phyloP scores from a whole-genome alignment of 805 yeast genomes.

The Lipomyces spencermartinsiae region DNA sequence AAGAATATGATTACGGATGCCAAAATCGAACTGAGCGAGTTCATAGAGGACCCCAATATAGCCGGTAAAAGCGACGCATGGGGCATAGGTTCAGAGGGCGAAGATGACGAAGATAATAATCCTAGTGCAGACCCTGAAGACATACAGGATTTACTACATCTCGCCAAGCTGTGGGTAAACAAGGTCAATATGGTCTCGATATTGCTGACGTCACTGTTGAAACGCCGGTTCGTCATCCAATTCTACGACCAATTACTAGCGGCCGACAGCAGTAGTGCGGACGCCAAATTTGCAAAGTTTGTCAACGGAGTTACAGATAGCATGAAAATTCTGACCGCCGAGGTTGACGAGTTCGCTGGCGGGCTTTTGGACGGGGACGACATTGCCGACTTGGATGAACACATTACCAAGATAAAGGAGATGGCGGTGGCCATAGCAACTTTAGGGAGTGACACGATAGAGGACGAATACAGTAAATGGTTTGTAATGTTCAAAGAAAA shows the following conservation, averaged over 20 bases:
- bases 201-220: conserved; percentile 22
- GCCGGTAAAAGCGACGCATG: conserved; percentile 10
- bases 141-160: conserved; percentile 1
- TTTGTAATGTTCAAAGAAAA: conserved; percentile 23
- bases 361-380: conserved; percentile 19
- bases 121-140: conserved; percentile 9
- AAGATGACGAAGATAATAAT: conserved; percentile 12
- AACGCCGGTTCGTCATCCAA: conserved; percentile 21
- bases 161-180: conserved; percentile 19
- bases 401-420: neutral
- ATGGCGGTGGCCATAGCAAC: conserved; percentile 8
- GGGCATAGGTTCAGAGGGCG: conserved; percentile 14
- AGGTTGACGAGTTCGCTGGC: conserved; percentile 21
- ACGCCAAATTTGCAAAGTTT: neutral
- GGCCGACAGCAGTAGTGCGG: neutral
- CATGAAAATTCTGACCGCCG: neutral
- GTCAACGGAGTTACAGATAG: conserved; percentile 8
- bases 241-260: neutral
- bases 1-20: conserved; percentile 22
- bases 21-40: conserved; percentile 24
- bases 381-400: conserved; percentile 5
- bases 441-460: neutral
- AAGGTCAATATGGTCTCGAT: conserved; percentile 20
- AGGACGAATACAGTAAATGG: conserved; percentile 30
- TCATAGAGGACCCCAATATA: conserved; percentile 23